Evolutionary conservation across 768 basidiomycete species (phyloP), one percentile per base, ranked within the genome.

Genomic region (Mycena capillaripes): DNA sequence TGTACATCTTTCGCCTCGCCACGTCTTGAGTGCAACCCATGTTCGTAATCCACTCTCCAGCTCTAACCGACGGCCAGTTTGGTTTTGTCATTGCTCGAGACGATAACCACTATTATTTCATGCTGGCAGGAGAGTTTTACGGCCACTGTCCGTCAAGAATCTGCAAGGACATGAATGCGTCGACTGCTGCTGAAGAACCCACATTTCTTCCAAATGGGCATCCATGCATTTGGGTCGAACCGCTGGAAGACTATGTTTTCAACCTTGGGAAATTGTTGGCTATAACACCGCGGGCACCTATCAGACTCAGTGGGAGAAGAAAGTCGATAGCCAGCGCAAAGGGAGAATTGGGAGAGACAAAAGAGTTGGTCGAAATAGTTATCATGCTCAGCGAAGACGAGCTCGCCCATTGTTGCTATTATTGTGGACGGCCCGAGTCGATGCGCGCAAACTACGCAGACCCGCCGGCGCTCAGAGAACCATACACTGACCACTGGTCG

Each of bases 371-470:
- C 16, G 40, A 61, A n/a, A n/a, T 44, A 16, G 12, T 61, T 6
- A 25, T 52, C 23, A 2, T 52, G 23, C 23, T 52, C 23, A 29
- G 23, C 10, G 50, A 52, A 10, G 46, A 50, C 0, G 61, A 62
- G 32, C 46, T 62, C 21, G 61, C 46, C 2, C 61, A 62, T n/a
- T 50, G 61, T 36, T 62, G 61, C 12, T 50, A 62, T 36, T 62
- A 62, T 12, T 62, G 61, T 12, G 61, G 30, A 32, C 4, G 4
- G 16, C 46, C 61, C 21, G 46, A 62, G 30, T 29, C 6, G 21
- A 17, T n/a, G n/a, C n/a, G n/a, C n/a, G n/a, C n/a, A n/a, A n/a
- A n/a, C n/a, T n/a, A n/a, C n/a, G n/a, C n/a, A n/a, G n/a, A n/a
- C n/a, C n/a, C n/a, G n/a, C n/a, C n/a, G n/a, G n/a, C 19, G 9